Conservation (phyloP, 2,329 filamentous ascomycete genomes). For the Arachnomyces sp. region DNA sequence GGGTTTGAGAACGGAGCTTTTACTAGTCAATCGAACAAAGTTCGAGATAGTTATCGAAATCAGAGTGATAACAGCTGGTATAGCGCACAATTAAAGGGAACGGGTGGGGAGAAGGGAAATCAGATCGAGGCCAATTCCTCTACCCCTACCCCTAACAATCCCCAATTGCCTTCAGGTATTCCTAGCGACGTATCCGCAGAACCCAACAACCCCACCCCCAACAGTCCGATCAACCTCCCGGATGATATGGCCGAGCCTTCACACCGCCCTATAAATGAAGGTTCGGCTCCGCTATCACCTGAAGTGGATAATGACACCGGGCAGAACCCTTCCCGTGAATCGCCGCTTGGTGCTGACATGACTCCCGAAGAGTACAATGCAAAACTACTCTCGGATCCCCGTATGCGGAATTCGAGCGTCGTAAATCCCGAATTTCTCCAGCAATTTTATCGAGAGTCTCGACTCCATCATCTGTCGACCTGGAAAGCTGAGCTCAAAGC, state of each 20-base stretch:
- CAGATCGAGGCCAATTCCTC: too few species aligned
- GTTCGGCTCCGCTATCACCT: neutral
- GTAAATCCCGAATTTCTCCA: conserved; percentile 89
- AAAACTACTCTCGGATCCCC: conserved; percentile 72
- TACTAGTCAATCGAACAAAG: conserved; percentile 57
- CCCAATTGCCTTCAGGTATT: too few species aligned
- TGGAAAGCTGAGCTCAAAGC: conserved; percentile 96
- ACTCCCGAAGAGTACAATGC: conserved; percentile 93
- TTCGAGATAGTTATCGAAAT: conserved; percentile 62
- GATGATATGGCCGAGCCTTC: too few species aligned
- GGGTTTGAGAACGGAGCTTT: conserved; percentile 57
- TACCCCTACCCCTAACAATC: too few species aligned
- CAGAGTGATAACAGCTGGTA: conserved; percentile 82
- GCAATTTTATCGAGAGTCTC: conserved; percentile 91
- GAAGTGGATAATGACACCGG: conserved; percentile 2
- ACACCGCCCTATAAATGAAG: too few species aligned
- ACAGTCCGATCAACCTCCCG: too few species aligned
- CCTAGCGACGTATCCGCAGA: too few species aligned
- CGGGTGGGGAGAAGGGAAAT: neutral
- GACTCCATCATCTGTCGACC: conserved; percentile 86
- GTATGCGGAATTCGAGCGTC: conserved; percentile 78
- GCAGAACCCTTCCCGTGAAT: conserved; percentile 11
- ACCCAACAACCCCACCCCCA: too few species aligned
- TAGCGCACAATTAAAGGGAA: conserved; percentile 56
- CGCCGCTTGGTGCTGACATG: conserved; percentile 35